Base-by-base conservation (phyloP, 75 land plant genomes). In the Adiantum capillusveneris region DNA sequence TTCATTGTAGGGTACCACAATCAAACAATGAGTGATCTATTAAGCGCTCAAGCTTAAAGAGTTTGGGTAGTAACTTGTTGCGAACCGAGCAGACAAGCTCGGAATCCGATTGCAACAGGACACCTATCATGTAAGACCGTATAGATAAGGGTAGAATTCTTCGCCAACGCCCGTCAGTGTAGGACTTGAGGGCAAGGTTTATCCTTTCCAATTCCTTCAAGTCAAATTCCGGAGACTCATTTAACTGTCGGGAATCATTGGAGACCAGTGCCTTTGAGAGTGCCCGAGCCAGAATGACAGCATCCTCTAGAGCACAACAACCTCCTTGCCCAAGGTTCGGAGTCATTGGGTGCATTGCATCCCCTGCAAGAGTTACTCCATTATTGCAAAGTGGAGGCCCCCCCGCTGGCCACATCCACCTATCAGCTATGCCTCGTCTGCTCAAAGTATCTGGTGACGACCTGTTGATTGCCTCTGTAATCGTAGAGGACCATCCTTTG, bases 271-370 rank as follows among this genome's bases (percentile, higher is more conserved):
- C 60, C 14, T 58, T 58, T 28, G 30, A 0, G 26, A 65, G 59
- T 14, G 49, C 43, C 1, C 44, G 58, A 31, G 83, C 85, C 0
- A 88, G 58, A 44, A 75, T 53, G 44, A 56, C 72, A 18, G 74
- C 78, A 53, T 90, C 91, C 71, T 90, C 96, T 45, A 87, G 24
- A 1, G 92, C 77, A 16, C 63, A 59, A 65, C 92, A 81, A 0
- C 79, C 91, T 0, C 96, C 96, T 70, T 86, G 90, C 39, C 82
- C 96, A 2, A 90, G 31, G 59, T 90, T 88, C 1, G 96, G 95
- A 9, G 95, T 89, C 78, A 83, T 80, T 29, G 86, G 81, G 44
- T 89, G 95, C 24, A 83, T 58, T 0, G 95, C 95, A 62, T 89
- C 96, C 0, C 96, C 96, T 21, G 84, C 81, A 13, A 90, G 71